Base-by-base conservation (phyloP, 371 early-diverging fungal species). In the Mucor plumbeus region DNA sequence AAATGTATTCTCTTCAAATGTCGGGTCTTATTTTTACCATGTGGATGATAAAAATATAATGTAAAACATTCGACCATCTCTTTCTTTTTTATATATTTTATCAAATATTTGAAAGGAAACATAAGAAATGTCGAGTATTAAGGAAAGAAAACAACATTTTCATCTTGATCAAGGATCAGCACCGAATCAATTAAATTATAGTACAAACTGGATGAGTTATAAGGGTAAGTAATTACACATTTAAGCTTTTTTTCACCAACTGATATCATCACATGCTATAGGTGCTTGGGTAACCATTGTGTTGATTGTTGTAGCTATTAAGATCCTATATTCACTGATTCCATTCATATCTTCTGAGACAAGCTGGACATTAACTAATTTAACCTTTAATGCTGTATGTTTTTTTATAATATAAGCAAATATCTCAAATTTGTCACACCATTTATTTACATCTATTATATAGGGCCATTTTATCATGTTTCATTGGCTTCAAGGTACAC, bases 391-490 rank as follows among this genome's bases (percentile, higher is more conserved):
- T 73, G 69, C 89, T 60, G 96, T 95, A 90, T 76, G 83, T 26
- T 26, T 26, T 26, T 26, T 26, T 26, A 26, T 26, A 3, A 26
- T 26, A 26, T 26, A 36, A 9, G 26, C 7, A 19, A 19, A 61
- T 36, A 43, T 14, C 0, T 31, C 33, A 9, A 15, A 21, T 39
- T 15, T 48, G 48, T 65, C 17, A 64, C 56, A 48, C 64, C 53
- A 55, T 19, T 21, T n/a, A 48, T 47, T 61, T 34, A 34, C n/a
- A n/a, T 13, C 7, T 17, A n/a, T 0, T 33, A 58, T 15, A 36
- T 75, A 96, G 97, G 91, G 92, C 65, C 93, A 93, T 69, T 97
- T 94, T 81, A 85, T 98, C 71, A 92, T 97, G 92, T 97, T 98
- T 76, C 99, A 98, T 83, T 94, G 93, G 88, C 87, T 97, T 40